phyloP scores from a whole-genome alignment of 257 asterid genomes.

The Echium plantagineum region DNA sequence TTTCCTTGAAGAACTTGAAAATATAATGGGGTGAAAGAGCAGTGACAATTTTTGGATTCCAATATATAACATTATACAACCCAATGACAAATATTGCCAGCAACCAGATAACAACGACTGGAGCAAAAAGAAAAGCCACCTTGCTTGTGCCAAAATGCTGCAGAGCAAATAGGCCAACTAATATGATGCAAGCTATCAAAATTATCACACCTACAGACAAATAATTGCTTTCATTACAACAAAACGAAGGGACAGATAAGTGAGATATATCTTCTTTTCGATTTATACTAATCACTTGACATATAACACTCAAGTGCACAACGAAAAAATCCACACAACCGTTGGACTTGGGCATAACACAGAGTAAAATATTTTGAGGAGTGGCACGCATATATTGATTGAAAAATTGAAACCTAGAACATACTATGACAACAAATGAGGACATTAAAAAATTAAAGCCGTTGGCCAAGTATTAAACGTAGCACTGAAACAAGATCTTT shows the following conservation, averaged over 20 bases:
- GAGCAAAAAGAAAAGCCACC: conserved; percentile 90
- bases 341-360: neutral
- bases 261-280: neutral
- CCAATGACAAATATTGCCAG: conserved; percentile 60
- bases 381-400: neutral
- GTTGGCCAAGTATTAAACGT: neutral
- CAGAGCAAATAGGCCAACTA: conserved; percentile 89
- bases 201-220: conserved; percentile 42
- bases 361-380: neutral
- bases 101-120: conserved; percentile 79
- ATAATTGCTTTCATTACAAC: neutral
- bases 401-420: neutral
- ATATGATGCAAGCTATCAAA: conserved; percentile 51
- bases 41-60: conserved; percentile 67
- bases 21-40: conserved; percentile 92
- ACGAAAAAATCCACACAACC: neutral
- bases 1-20: conserved; percentile 45
- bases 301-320: neutral
- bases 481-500: no score
- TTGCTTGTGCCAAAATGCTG: conserved; percentile 90
- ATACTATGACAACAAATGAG: neutral
- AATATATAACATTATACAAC: conserved; percentile 50
- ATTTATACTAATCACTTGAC: neutral
- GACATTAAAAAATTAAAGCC: neutral
- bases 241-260: neutral